Evolutionary conservation across 1,284 basidiomycete species (phyloP), one percentile per base, ranked within the genome.

Genomic region (Ceratobasidium sp.): DNA sequence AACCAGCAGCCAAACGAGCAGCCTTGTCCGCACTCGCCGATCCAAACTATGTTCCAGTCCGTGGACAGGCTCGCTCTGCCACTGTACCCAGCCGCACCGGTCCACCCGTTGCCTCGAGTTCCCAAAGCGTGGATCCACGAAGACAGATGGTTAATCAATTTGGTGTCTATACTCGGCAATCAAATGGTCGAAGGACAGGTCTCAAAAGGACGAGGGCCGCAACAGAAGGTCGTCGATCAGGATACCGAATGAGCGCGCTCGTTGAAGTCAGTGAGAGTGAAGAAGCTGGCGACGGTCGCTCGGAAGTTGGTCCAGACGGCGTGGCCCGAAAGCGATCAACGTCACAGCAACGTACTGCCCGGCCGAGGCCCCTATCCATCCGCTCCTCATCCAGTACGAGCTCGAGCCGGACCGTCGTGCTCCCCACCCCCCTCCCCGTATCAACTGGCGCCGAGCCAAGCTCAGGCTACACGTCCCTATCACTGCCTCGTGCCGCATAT

Each of bases 381-480:
- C 65, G 64, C 66, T 76, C 79, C 10, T 77, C 74, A 28, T 80
- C 81, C 3, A 76, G 66, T 6, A 58, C 79, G 7, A 78, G 79
- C 8, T 74, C 75, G 11, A 77, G 49, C 37, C 79, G 78, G 17
- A 82, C 85, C n/a, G 82, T 84, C 65, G 66, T 81, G 67, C 80
- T 47, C 79, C 86, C 76, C 81, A 82, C 53, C 77, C 84, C 66
- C 80, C 83, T 75, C 71, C 81, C 73, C 28, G 79, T 80, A 28
- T 78, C 81, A 20, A 77, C 79, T 23, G 78, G 80, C 2, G 75
- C 64, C 6, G 54, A 71, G 23, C 31, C 76, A 5, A 56, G 39
- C 23, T 88, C 89, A 56, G 92, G 90, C 4, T 93, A 89, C 80
- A 91, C 91, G 0, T 89, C 88, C 35, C 89, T 96, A 28, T 87